phyloP scores from a whole-genome alignment of 768 basidiomycete species.

The Clathrus columnatus region DNA sequence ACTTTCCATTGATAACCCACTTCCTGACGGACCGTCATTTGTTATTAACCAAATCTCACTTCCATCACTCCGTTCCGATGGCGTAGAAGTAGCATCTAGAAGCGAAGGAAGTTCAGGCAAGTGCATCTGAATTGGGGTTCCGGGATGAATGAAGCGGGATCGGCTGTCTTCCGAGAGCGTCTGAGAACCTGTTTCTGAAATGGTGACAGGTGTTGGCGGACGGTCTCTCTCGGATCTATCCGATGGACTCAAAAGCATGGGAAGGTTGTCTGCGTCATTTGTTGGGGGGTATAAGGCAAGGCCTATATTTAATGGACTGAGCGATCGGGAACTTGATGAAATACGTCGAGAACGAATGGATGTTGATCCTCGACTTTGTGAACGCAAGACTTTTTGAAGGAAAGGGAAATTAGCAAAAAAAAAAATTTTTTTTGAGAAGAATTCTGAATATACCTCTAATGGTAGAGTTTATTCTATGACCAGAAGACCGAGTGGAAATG shows the following conservation, averaged over 20 bases:
- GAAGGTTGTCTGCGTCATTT: constrained; percentile 7
- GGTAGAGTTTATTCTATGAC: not conserved
- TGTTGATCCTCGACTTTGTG: not conserved
- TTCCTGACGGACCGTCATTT: not conserved
- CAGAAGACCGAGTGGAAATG: not conserved
- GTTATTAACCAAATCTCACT: not conserved
- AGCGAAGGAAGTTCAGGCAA: constrained; percentile 3
- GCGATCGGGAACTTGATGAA: not conserved
- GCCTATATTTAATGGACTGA: not conserved
- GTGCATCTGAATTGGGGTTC: constrained; percentile 9
- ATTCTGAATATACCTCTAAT: not conserved
- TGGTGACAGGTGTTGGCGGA: not conserved
- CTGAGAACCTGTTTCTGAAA: not conserved
- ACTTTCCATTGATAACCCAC: not conserved
- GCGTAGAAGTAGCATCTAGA: not conserved
- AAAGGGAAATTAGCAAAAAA: not conserved
- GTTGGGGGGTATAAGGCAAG: not conserved
- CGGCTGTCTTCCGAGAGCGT: constrained; percentile 1
- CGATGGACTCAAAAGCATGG: constrained; percentile 3
- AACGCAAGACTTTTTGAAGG: not conserved
- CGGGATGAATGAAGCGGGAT: constrained; percentile 8
- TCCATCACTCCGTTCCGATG: not conserved
- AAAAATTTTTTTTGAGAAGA: not conserved
- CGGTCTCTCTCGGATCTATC: constrained; percentile 3
- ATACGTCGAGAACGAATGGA: not conserved